Percentiles rank a stretch among this genome's conserved stretches.
phyloP scores from a whole-genome alignment of 176 grass and related monocot genomes.

The Eremochloa ophiuroides region DNA sequence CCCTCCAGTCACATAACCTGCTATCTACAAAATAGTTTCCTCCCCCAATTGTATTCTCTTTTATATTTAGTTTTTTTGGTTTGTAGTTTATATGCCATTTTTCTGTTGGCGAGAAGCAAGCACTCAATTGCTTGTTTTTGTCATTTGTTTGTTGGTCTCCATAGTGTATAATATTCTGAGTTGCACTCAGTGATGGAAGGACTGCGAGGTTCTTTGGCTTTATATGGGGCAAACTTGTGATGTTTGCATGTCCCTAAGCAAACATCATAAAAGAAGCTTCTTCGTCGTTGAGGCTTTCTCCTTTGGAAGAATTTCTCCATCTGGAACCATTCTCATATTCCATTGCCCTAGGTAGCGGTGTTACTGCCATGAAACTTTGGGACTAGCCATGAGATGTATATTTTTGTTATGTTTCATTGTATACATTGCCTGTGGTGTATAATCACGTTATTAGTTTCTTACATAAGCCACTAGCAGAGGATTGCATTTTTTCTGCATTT shows the following conservation, averaged over 20 bases:
- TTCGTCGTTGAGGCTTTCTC: not conserved
- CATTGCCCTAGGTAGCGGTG: not conserved
- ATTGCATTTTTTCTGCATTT: not conserved
- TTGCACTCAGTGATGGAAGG: not conserved
- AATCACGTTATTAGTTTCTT: not conserved
- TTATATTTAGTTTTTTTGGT: not conserved
- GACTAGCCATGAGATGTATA: conserved; percentile 14
- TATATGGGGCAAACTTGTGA: not conserved
- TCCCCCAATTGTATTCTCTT: not conserved
- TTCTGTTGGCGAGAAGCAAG: too few species aligned
- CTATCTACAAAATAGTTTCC: too few species aligned
- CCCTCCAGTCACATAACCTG: not conserved
- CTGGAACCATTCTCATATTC: conserved; percentile 21
- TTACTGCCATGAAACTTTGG: conserved; percentile 4
- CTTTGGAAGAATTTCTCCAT: conserved; percentile 29
- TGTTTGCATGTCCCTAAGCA: conserved; percentile 30
- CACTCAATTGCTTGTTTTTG: too few species aligned
- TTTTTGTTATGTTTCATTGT: not conserved
- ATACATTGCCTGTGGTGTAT: not conserved
- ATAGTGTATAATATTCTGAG: not conserved
- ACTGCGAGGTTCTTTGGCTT: not conserved
- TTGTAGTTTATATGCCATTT: not conserved
- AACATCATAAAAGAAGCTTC: not conserved
- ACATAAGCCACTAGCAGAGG: not conserved
- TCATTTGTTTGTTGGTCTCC: not conserved